Evolutionary conservation across 805 yeast species (phyloP).

Genomic region (Wickerhamomyces strasburgensis): DNA sequence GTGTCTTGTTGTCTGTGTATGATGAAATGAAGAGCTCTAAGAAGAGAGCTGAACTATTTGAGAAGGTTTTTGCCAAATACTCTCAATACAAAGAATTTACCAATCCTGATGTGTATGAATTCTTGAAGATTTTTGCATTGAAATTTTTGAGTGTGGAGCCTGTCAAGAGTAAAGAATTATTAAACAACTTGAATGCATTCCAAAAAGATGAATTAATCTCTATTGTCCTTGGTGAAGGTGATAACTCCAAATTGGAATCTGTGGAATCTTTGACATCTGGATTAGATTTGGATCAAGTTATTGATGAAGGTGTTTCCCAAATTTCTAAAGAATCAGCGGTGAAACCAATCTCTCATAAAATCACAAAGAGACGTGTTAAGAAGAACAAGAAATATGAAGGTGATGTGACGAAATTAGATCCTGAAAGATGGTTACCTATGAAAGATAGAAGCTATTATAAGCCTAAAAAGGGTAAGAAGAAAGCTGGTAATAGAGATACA

Average conservation of each 20-base stretch:
- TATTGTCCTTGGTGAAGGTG: constrained; percentile 25
- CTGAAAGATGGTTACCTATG: constrained; percentile 90
- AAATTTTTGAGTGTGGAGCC: constrained; percentile 27
- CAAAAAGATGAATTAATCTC: constrained; percentile 24
- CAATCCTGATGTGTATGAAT: constrained; percentile 23
- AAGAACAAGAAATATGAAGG: not conserved
- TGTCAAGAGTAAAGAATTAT: constrained; percentile 8
- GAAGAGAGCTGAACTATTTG: constrained; percentile 30
- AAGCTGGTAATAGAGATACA: constrained; percentile 36
- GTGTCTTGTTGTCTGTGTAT: constrained; percentile 44
- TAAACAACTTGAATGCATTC: constrained; percentile 26
- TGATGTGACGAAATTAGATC: constrained; percentile 43
- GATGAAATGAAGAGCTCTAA: constrained; percentile 38
- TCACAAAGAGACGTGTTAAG: constrained; percentile 26
- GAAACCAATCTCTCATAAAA: constrained; percentile 10
- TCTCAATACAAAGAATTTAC: constrained; percentile 6
- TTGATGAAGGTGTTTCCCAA: constrained; percentile 18
- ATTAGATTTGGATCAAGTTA: constrained; percentile 29
- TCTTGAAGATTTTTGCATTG: constrained; percentile 31
- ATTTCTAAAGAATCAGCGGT: constrained; percentile 13
- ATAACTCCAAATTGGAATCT: constrained; percentile 19
- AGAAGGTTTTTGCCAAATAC: constrained; percentile 25
- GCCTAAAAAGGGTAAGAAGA: constrained; percentile 58
- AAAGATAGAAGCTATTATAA: constrained; percentile 80
- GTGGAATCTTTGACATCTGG: constrained; percentile 25